Base-by-base conservation (phyloP, 208 protist species). In the Trypanosoma scelopori region DNA sequence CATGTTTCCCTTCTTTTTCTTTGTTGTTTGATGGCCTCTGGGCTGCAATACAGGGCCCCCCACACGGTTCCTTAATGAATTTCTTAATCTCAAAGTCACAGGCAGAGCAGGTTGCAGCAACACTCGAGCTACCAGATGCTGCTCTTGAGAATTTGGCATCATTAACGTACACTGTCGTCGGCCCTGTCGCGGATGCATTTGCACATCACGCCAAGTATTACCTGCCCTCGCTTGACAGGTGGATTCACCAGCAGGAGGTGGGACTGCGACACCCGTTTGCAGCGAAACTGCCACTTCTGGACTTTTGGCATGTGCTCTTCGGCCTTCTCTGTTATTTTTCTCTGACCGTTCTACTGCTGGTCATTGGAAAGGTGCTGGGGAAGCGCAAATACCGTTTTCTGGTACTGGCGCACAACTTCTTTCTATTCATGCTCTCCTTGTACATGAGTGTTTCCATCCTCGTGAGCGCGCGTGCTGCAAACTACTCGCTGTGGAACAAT, bases 401-500 rank as follows among this genome's bases (percentile, higher is more conserved):
- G 15, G 79, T 79, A 20, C 43, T 91, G 35, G 6, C 79, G 27
- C 84, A 93, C 75, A 93, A 93, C 76, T 79, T 84, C 49, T 73
- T 75, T 46, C 69, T 93, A 0, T 77, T 79, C 64, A 37, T 83
- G 5, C 73, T 93, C 9, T 88, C 84, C 0, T 63, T 86, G 1
- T 93, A 90, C 72, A 91, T 93, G 87, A 77, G 78, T 62, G 39
- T 86, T 9, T 81, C 76, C 15, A 74, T 93, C n/a, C 32, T 78
- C 37, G 47, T 89, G 52, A 87, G 76, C 56, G 81, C 80, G 4
- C 76, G 82, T 12, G 82, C 83, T 2, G 80, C 80, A 1, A 75
- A 76, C 3, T 91, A 87, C 78, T 74, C 79, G 22, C 65, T 92
- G 27, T 89, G 80, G 82, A 89, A 92, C 67, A 87, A 87, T 71